Evolutionary conservation across 208 protist species (phyloP), one percentile per base, ranked within the genome.

Genomic region (Jaenimonas drosophilae): DNA sequence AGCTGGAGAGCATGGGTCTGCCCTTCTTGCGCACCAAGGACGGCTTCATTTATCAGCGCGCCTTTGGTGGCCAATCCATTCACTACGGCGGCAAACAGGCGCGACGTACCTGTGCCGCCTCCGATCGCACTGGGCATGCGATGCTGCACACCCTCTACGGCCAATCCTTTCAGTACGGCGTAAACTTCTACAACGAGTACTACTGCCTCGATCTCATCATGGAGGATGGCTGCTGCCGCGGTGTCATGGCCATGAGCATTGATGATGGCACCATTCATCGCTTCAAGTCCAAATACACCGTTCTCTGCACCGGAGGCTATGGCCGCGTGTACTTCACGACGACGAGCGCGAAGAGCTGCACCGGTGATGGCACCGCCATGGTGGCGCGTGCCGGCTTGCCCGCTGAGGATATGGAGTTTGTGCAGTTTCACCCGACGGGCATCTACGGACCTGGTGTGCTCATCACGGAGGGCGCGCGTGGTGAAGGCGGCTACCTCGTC

Each of bases 401-500:
- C 2, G 68, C 73, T 31, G 76, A 97, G 68, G 98, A 99, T 73
- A 87, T 99, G 49, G 97, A 99, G 77, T 99, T 99, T 65, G 97
- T 99, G 34, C 98, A 99, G 73, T 99, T 99, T 80, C 98, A 99
- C 83, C 98, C 98, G 11, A 99, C 97, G n/a, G 97, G 97, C 49
- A 98, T 99, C 58, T 99, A 98, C 64, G 96, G 97, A 43, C 91
- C 96, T 53, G 98, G 98, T 27, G 98, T 98, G 60, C 77, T 99
- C 12, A 99, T 99, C 76, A 99, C 98, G 6, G 97, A 99, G 55
- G 97, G 95, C n/a, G 73, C 82, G 11, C 85, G 95, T 51, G 95
- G 95, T 32, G 89, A 96, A 70, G 97, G 98, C 36, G 98, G 98
- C 49, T 98, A 97, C 73, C 84, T 99, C n/a, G 62, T 98, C 36